A percentile compares a stretch with the other conserved stretches of the same genome.
phyloP scores from a whole-genome alignment of 371 early-diverging fungal genomes.

The Coemansia sp. region DNA sequence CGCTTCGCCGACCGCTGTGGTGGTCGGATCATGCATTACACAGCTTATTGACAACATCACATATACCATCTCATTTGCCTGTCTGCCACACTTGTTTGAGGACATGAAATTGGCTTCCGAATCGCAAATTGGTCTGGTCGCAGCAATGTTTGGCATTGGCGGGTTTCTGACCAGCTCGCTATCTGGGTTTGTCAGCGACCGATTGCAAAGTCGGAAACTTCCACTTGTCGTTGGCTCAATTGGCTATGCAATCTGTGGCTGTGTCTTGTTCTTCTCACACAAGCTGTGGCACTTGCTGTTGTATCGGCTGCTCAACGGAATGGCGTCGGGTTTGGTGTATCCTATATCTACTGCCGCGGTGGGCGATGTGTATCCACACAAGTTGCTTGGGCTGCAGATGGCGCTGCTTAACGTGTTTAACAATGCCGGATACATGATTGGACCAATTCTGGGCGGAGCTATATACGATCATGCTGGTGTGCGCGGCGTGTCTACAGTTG shows the following conservation, averaged over 20 bases:
- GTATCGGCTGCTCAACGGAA: conserved; percentile 38
- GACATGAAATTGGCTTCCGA: conserved; percentile 42
- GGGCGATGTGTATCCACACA: conserved; percentile 42
- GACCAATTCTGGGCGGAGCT: conserved; percentile 32
- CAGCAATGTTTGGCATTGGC: conserved; percentile 42
- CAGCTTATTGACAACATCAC: conserved; percentile 33
- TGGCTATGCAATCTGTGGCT: conserved; percentile 25
- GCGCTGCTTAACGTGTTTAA: conserved; percentile 24
- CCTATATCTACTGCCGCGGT: conserved; percentile 27
- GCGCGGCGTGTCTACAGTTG: conserved; percentile 28
- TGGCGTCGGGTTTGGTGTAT: conserved; percentile 40
- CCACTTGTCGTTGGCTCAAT: conserved; percentile 24
- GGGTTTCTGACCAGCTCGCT: conserved; percentile 30
- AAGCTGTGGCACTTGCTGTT: conserved; percentile 39
- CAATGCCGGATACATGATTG: conserved; percentile 39
- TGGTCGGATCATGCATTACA: conserved; percentile 29
- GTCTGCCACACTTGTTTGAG: conserved; percentile 43
- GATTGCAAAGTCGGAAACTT: conserved; percentile 28
- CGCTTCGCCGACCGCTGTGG: conserved; percentile 16
- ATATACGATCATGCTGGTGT: conserved; percentile 33
- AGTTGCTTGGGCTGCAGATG: conserved; percentile 38
- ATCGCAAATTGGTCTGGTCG: conserved; percentile 24
- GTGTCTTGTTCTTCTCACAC: conserved; percentile 26
- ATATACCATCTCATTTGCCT: conserved; percentile 40
- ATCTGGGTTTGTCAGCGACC: conserved; percentile 38